A percentile compares a stretch with the other conserved stretches of the same genome.
Evolutionary conservation across 2,329 filamentous ascomycete genomes (phyloP).

Genomic region (Fusarium buharicum): DNA sequence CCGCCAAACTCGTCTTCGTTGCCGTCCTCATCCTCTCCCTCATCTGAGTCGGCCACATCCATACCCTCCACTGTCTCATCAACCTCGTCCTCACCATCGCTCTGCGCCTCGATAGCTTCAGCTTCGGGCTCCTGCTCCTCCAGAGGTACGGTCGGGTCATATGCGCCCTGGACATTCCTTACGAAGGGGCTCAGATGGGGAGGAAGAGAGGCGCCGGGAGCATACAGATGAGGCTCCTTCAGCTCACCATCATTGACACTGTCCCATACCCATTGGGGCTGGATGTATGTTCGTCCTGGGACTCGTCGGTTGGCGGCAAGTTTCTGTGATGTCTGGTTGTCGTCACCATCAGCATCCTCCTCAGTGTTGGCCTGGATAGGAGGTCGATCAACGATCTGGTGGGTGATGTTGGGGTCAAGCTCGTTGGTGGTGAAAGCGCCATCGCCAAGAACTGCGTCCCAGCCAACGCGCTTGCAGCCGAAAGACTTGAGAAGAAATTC

Average conservation of each 20-base stretch:
- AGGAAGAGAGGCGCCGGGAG: conserved; percentile 87
- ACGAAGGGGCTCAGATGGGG: conserved; percentile 98
- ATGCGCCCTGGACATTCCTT: conserved; percentile 84
- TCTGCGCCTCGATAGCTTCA: conserved; percentile 79
- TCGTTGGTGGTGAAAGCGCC: conserved; percentile 94
- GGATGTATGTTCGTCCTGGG: conserved; percentile 91
- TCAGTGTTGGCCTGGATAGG: conserved; percentile 70
- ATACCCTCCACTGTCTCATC: conserved; percentile 60
- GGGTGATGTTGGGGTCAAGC: conserved; percentile 87
- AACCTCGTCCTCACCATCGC: conserved; percentile 60
- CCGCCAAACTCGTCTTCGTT: conserved; percentile 61
- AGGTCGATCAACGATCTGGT: conserved; percentile 94
- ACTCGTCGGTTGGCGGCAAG: conserved; percentile 75
- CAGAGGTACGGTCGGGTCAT: conserved; percentile 87
- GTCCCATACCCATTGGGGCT: conserved; percentile 99
- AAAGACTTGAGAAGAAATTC: conserved; percentile 95
- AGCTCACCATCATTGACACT: conserved; percentile 92
- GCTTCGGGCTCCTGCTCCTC: conserved; percentile 89
- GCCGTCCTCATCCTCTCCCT: conserved; percentile 58
- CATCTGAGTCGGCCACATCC: conserved; percentile 62
- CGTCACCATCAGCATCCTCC: conserved; percentile 59
- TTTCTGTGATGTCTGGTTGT: conserved; percentile 71
- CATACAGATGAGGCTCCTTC: conserved; percentile 86
- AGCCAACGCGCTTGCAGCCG: conserved; percentile 94
- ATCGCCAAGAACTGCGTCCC: conserved; percentile 90